Evolutionary conservation across 2,329 filamentous ascomycete species (phyloP).

Genomic region (Fusarium nanum): DNA sequence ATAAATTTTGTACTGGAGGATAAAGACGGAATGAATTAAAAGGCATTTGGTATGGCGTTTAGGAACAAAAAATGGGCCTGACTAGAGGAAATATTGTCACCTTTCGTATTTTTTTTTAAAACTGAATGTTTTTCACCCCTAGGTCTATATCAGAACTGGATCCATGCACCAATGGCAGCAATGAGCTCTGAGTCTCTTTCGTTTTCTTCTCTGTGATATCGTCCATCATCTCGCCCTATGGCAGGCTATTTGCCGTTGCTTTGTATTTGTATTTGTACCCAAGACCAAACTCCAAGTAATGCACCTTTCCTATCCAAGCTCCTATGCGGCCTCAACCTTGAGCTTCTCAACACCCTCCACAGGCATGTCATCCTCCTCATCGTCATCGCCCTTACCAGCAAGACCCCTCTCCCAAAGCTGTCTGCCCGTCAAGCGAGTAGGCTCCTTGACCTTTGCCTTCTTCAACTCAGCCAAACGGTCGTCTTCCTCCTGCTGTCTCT

Average conservation of each 20-base stretch:
- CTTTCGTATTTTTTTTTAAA: slow-evolving; percentile 39
- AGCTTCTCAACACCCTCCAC: slow-evolving; percentile 76
- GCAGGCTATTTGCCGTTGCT: slow-evolving; percentile 22
- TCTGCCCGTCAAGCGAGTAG: slow-evolving; percentile 76
- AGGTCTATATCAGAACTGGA: slow-evolving; percentile 39
- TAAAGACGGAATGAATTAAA: slow-evolving; percentile 28
- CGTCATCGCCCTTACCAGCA: slow-evolving; percentile 73
- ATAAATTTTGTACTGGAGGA: slow-evolving; percentile 32
- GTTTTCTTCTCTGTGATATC: slow-evolving; percentile 10
- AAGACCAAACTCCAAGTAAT: slow-evolving; percentile 46
- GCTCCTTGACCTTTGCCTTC: slow-evolving; percentile 80
- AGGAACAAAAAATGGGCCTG: slow-evolving; percentile 41
- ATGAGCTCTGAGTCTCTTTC: background rate
- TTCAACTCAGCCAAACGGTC: slow-evolving; percentile 86
- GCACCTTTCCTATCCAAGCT: slow-evolving; percentile 12
- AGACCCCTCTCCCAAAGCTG: slow-evolving; percentile 84
- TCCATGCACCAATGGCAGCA: slow-evolving; percentile 7
- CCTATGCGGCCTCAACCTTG: slow-evolving; percentile 68
- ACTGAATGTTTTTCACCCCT: slow-evolving; percentile 29
- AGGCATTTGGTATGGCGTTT: slow-evolving; percentile 45
- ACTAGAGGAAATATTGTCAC: slow-evolving; percentile 33
- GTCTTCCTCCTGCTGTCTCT: slow-evolving; percentile 74
- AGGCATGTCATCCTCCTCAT: slow-evolving; percentile 74
- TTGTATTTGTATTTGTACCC: slow-evolving; percentile 35
- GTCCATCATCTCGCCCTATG: slow-evolving; percentile 22